phyloP scores from a whole-genome alignment of 176 grass and related monocot genomes.

The Rhipidocladum racemiflorum region DNA sequence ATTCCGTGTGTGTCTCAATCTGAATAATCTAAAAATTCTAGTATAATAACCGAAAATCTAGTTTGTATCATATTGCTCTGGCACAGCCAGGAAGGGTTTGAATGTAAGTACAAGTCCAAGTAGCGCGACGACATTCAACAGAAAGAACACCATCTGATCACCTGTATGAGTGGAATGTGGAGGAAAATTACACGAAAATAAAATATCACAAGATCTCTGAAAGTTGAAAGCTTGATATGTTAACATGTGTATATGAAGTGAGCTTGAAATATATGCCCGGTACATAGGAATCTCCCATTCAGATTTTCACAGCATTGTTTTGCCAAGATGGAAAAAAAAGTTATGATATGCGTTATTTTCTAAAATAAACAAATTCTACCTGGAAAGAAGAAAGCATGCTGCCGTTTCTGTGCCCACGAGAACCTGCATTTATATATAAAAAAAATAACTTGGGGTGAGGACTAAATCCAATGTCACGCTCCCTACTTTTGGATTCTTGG shows the following conservation, averaged over 20 bases:
- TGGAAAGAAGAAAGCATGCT: constrained; percentile 60
- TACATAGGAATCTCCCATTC: neutral
- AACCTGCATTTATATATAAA: constrained; percentile 44
- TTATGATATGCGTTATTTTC: neutral
- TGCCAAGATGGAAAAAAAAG: neutral
- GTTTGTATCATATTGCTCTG: constrained; percentile 8
- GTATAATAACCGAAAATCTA: neutral
- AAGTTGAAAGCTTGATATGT: neutral
- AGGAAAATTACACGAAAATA: neutral
- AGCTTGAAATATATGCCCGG: neutral
- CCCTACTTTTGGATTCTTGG: neutral
- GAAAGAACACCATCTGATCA: constrained; percentile 70
- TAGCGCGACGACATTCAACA: constrained; percentile 53
- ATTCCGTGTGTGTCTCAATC: no score
- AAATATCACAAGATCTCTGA: neutral
- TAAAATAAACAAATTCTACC: constrained; percentile 18
- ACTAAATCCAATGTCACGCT: neutral
- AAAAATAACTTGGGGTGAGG: neutral
- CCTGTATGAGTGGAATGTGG: constrained; percentile 31
- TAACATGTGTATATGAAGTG: neutral
- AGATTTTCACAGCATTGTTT: neutral
- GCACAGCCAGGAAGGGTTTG: constrained; percentile 53
- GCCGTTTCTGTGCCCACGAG: constrained; percentile 79
- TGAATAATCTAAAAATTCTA: neutral
- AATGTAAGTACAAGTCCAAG: constrained; percentile 61